Base-by-base conservation (phyloP, 108 stramenopile species). In the Skeletonema tropicum region DNA sequence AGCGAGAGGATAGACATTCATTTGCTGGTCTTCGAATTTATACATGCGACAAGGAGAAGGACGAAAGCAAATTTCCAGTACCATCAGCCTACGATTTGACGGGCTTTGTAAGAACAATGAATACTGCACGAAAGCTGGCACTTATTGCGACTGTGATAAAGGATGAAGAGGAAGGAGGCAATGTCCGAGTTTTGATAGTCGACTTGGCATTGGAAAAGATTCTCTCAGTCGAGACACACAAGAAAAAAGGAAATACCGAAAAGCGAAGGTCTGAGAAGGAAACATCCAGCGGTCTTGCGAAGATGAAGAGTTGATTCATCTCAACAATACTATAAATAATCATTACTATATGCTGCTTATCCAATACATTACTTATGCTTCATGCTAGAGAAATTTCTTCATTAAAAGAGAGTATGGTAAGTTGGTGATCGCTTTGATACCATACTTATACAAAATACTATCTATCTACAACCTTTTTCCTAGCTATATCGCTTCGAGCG, bases 11-110 rank as follows among this genome's bases (percentile, higher is more conserved):
- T 55, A 78, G 92, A 30, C 95, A 96, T 85, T 92, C 93, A 3
- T 96, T 96, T 88, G 95, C 90, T 12, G 95, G 95, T n/a, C 61
- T 96, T 10, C 84, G 95, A 19, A 73, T 96, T 8, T 72, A 83
- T 76, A 32, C 32, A 12, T 48, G 63, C 15, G 25, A 71, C 42
- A 33, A 71, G 60, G 64, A 71, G 60, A 69, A 65, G 29, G 39
- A 23, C 6, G 66, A 61, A 31, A 32, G 13, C 13, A 49, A 72
- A 33, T 45, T 85, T 59, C 90, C 90, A 11, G 6, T 80, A 57
- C 92, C 90, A 19, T 63, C 86, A 38, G 87, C 95, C 17, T 93
- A 90, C 75, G 90, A 88, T 45, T 57, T 96, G 59, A 64, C 85
- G 6, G 90, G 93, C 26, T 94, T 77, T 77, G 95, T 94, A 0